Evolutionary conservation across 2,329 filamentous ascomycete genomes (phyloP).

Genomic region (Pyricularia grisea): DNA sequence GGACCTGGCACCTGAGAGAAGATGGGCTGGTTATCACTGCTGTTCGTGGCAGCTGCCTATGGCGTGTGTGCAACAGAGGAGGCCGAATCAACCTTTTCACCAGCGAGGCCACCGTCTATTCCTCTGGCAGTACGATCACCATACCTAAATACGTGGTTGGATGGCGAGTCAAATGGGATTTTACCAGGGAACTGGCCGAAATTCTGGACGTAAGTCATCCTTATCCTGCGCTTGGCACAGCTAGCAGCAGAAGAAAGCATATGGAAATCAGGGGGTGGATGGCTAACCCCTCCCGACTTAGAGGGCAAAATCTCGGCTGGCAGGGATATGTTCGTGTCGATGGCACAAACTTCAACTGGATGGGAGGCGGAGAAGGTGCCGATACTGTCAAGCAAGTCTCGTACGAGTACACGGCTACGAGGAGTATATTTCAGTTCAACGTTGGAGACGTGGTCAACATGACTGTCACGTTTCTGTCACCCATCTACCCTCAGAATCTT

Average conservation of each 20-base stretch:
- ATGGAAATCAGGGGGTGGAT: not conserved
- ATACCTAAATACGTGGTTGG: constrained; percentile 63
- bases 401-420: constrained; percentile 63
- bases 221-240: not conserved
- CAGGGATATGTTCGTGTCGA: constrained; percentile 62
- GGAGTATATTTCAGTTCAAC: constrained; percentile 59
- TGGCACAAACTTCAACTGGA: constrained; percentile 54
- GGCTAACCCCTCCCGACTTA: constrained; percentile 12
- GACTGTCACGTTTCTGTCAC: constrained; percentile 62
- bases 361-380: constrained; percentile 46
- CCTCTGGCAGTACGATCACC: constrained; percentile 68
- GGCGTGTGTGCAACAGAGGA: not conserved
- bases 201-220: constrained; percentile 54
- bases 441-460: constrained; percentile 52
- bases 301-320: constrained; percentile 53
- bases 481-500: constrained; percentile 57
- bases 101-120: constrained; percentile 22
- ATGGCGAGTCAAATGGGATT: constrained; percentile 53
- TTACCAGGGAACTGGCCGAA: constrained; percentile 60
- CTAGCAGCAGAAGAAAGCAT: not conserved
- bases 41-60: not conserved
- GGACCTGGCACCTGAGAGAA: not conserved
- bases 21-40: not conserved
- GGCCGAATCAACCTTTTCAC: constrained; percentile 16
- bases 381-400: constrained; percentile 48